These are phyloP conservation scores for Poa pratensis DNA, from an alignment of 176 grass and related monocot species.

Conservation along the genomic window DNA sequence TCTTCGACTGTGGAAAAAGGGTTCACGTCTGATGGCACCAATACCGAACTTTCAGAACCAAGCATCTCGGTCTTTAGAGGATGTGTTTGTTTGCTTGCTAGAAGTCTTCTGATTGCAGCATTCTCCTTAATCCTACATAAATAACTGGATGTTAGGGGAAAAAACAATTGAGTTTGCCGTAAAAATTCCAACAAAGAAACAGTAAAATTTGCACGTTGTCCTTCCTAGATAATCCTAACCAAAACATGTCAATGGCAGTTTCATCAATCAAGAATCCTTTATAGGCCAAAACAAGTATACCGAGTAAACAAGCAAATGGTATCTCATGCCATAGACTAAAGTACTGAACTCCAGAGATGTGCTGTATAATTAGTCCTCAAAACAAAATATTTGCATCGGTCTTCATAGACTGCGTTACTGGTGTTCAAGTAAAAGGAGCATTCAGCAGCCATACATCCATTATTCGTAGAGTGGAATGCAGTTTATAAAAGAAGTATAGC, in stretches of 20 bases:
- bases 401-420: neutral
- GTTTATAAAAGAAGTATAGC: neutral
- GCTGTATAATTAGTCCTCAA: neutral
- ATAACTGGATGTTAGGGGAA: slow-evolving; percentile 25
- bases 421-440: slow-evolving; percentile 4
- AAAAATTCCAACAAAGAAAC: neutral
- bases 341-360: neutral
- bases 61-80: neutral
- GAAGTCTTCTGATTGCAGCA: slow-evolving; percentile 21
- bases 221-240: neutral
- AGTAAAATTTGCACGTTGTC: neutral
- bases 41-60: neutral
- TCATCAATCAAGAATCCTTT: neutral
- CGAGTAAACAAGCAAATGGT: neutral
- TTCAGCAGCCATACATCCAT: slow-evolving; percentile 8
- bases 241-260: neutral
- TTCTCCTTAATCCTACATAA: slow-evolving; percentile 23
- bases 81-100: slow-evolving; percentile 32
- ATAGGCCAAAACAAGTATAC: neutral
- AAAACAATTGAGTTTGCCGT: neutral
- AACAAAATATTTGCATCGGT: slow-evolving; percentile 6
- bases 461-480: neutral
- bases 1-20: neutral
- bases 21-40: neutral
- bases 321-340: neutral